Conservation (phyloP, 2,329 filamentous ascomycete genomes). For the Sclerotinia nivalis region DNA sequence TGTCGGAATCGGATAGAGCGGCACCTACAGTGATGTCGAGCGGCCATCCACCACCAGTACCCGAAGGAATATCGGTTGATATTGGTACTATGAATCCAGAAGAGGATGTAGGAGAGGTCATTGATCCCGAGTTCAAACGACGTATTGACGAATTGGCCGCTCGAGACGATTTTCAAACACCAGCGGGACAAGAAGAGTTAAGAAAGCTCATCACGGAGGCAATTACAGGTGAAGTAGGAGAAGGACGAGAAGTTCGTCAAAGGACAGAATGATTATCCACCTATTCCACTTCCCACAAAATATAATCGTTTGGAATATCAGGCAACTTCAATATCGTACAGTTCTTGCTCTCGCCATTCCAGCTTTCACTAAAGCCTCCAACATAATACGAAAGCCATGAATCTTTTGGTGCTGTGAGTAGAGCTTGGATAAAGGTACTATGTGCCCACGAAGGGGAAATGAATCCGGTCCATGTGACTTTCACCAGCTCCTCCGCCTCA, state of each 20-base stretch:
- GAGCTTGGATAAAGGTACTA: constrained; percentile 47
- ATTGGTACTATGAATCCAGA: constrained; percentile 72
- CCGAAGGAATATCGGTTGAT: constrained; percentile 74
- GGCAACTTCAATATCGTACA: constrained; percentile 56
- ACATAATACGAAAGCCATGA: constrained; percentile 58
- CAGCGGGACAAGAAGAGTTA: constrained; percentile 77
- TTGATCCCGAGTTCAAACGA: constrained; percentile 79
- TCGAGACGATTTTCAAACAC: constrained; percentile 78
- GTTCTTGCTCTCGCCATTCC: constrained; percentile 50
- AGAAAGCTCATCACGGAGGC: constrained; percentile 79
- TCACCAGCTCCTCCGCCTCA: constrained; percentile 45
- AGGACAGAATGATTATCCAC: constrained; percentile 54
- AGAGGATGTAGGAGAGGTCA: constrained; percentile 61
- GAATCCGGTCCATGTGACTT: constrained; percentile 61
- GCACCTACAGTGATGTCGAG: neutral
- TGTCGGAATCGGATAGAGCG: neutral
- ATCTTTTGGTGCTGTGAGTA: constrained; percentile 49
- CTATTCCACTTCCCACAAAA: constrained; percentile 58
- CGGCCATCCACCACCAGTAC: constrained; percentile 60
- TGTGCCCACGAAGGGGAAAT: constrained; percentile 56
- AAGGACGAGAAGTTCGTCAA: constrained; percentile 64
- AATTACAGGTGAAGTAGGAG: constrained; percentile 65
- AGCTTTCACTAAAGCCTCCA: constrained; percentile 52
- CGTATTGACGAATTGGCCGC: constrained; percentile 87
- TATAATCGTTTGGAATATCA: constrained; percentile 52